Percentiles rank a stretch among this genome's conserved stretches.
Conservation (phyloP, 306 rosid species). For the Arachis stenosperma region DNA sequence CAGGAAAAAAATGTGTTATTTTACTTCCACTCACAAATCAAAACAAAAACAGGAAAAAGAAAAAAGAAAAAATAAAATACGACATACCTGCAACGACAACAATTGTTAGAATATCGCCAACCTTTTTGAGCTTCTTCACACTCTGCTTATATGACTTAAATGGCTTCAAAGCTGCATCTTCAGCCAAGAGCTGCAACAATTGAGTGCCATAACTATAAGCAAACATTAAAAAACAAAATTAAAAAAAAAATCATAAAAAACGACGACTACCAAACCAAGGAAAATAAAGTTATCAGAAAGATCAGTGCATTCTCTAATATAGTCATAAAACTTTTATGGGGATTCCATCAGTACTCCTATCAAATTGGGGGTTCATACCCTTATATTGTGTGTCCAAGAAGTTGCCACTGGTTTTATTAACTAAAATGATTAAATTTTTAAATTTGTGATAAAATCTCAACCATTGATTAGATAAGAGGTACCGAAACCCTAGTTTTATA, state of each 20-base stretch:
- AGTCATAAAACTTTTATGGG: background rate
- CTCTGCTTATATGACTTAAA: constrained; percentile 83
- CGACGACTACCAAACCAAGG: background rate
- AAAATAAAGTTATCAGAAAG: background rate
- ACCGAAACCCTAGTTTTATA: background rate
- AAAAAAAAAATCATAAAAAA: background rate
- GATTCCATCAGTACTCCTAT: too few species aligned
- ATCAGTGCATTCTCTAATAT: too few species aligned
- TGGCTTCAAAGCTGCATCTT: constrained; percentile 67
- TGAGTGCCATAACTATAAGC: constrained; percentile 9
- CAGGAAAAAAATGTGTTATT: constrained; percentile 7
- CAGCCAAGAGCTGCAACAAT: constrained; percentile 77
- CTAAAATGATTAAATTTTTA: too few species aligned
- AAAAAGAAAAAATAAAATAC: background rate
- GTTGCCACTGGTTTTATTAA: too few species aligned
- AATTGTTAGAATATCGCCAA: constrained; percentile 75
- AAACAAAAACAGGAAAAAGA: constrained; percentile 26
- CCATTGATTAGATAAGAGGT: too few species aligned
- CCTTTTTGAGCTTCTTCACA: constrained; percentile 53
- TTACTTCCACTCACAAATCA: constrained; percentile 27
- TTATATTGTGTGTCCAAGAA: too few species aligned
- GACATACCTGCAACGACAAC: constrained; percentile 67
- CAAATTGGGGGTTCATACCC: too few species aligned
- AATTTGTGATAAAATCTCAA: too few species aligned
- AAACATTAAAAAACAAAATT: background rate